Percentiles rank a stretch among this genome's conserved stretches.
These are phyloP conservation scores for Rhytidhysteron rufulum DNA, from an alignment of 2,329 filamentous ascomycete genomes.

Conservation along the genomic window DNA sequence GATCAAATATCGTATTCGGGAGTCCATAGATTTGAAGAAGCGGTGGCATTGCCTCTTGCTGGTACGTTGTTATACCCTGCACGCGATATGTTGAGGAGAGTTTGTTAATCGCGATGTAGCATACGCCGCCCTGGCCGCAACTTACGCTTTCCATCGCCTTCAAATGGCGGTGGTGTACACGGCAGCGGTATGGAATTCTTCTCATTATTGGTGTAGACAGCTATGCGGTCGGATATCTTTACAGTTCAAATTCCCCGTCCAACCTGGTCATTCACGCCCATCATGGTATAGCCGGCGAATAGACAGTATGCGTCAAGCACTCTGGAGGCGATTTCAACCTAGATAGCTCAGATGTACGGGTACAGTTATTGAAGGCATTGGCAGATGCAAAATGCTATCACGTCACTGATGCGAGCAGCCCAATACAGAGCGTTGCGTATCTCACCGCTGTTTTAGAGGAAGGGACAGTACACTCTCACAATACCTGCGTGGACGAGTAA, in stretches of 20 bases:
- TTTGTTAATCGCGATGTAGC: conserved; percentile 54
- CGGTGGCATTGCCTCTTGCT: background rate
- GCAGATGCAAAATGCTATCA: conserved; percentile 21
- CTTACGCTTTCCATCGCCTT: conserved; percentile 49
- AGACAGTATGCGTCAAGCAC: conserved; percentile 51
- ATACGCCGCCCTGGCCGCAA: conserved; percentile 52
- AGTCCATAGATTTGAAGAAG: conserved; percentile 30
- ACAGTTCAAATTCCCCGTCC: too few species aligned
- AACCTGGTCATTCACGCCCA: conserved; percentile 59
- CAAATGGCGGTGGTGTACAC: conserved; percentile 28
- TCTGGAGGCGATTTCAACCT: conserved; percentile 54
- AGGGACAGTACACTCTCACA: background rate
- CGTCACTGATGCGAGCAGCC: conserved; percentile 27
- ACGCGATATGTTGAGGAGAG: conserved; percentile 38
- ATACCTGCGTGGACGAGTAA: background rate
- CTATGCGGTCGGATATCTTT: conserved; percentile 48
- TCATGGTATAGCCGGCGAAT: conserved; percentile 59
- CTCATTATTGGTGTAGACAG: conserved; percentile 51
- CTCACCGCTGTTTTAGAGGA: background rate
- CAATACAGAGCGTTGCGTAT: background rate
- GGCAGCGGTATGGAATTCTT: conserved; percentile 25
- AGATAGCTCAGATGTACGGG: conserved; percentile 20
- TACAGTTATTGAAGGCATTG: conserved; percentile 23
- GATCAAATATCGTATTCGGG: conserved; percentile 44
- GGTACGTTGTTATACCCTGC: background rate